Evolutionary conservation across 192 early-diverging fungal species (phyloP), one percentile per base, ranked within the genome.

Genomic region (Chytriomyces confervae): DNA sequence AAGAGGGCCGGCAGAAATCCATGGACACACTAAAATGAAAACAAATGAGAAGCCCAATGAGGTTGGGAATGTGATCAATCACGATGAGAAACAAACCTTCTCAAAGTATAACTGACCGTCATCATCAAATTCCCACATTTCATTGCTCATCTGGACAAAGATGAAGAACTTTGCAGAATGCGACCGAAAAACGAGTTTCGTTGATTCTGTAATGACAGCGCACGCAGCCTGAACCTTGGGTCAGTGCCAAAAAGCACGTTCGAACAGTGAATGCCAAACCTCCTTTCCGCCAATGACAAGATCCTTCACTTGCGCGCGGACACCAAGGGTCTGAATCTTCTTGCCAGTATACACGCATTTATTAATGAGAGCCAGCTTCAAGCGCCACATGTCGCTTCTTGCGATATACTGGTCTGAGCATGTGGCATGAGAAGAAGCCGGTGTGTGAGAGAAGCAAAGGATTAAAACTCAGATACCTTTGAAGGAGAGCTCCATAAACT

Each of bases 41-140:
- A 13, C 63, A 65, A 23, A 6, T 6, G 7, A 65, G 10, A 27
- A 36, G 7, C n/a, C 0, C 63, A 2, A 13, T 27, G 36, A 11
- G 13, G 63, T 27, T 20, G 36, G 63, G 27, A 1, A 65, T 36
- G 36, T 36, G 36, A 36, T 4, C 36, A 36, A 36, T 36, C 36
- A 36, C 36, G 36, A 27, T 65, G 16, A 4, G n/a, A 65, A 51
- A 71, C 53, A 5, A 91, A 93, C 81, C 53, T 95, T 95, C 82
- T 97, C 97, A 85, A 94, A 97, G 81, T 92, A 95, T 27, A 99
- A 83, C 79, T 98, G 94, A 7, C 96, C 96, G 77, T 99, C 96
- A 76, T 98, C 96, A 67, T 96, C 96, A 88, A 97, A 98, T 50
- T 96, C 92, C 93, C 94, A 96, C 96, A 98, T 99, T 84, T 99